phyloP scores from a whole-genome alignment of 495 filamentous ascomycete genomes.

The Penicillium riverlandense region DNA sequence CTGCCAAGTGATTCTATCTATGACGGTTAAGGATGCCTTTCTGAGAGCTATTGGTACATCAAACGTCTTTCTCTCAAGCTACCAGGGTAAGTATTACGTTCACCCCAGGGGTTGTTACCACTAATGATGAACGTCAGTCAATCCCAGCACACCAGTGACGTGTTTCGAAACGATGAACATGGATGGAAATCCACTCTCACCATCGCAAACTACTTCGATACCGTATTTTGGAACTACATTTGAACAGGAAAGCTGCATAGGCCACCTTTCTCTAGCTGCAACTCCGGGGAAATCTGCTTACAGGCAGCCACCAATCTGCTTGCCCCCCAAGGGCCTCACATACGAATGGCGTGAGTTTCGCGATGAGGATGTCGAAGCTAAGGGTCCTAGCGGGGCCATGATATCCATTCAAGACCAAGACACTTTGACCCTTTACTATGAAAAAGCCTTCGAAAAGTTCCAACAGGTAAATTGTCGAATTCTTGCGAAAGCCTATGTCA shows the following conservation, averaged over 20 bases:
- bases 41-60: constrained; percentile 27
- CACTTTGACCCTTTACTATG: constrained; percentile 52
- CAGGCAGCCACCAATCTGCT: no score
- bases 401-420: constrained; percentile 48
- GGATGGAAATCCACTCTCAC: no score
- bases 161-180: no score
- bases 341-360: constrained; percentile 11
- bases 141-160: no score
- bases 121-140: not conserved
- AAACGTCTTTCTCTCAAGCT: constrained; percentile 6
- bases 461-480: constrained; percentile 64
- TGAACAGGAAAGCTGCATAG: no score
- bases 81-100: constrained; percentile 9
- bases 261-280: no score
- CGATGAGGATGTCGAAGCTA: constrained; percentile 22
- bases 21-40: constrained; percentile 26
- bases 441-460: constrained; percentile 53
- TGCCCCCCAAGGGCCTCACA: no score
- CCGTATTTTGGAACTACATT: no score
- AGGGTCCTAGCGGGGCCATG: constrained; percentile 21
- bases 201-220: no score
- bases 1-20: constrained; percentile 22
- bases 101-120: no score
- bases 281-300: no score
- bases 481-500: constrained; percentile 73